Percentiles rank a stretch among this genome's conserved stretches.
Conservation (phyloP, 495 filamentous ascomycete genomes). For the Polyplosphaeria fusca region DNA sequence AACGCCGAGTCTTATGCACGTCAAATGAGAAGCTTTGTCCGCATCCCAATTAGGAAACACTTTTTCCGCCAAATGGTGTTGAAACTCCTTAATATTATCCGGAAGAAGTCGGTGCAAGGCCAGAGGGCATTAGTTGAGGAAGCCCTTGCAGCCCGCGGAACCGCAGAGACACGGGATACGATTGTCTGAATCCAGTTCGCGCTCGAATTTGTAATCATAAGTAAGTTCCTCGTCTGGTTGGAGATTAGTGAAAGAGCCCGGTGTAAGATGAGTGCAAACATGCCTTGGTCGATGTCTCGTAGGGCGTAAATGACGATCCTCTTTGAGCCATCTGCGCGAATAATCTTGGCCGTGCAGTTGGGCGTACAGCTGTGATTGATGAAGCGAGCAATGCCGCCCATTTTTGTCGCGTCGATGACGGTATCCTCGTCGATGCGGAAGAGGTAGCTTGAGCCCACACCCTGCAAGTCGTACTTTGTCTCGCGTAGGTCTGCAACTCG, state of each 20-base stretch:
- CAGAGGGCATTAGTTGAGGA: conserved; percentile 73
- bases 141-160: conserved; percentile 93
- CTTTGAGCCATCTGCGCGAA: conserved; percentile 98
- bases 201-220: conserved; percentile 99
- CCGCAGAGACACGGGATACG: conserved; percentile 97
- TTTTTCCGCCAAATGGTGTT: background rate
- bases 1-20: background rate
- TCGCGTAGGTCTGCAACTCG: conserved; percentile 95
- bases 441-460: conserved; percentile 94
- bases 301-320: conserved; percentile 98
- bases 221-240: conserved; percentile 95
- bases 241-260: too few relatives aligned
- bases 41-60: background rate
- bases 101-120: too few relatives aligned
- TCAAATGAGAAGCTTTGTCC: background rate
- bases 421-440: conserved; percentile 98
- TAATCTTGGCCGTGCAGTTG: conserved; percentile 99
- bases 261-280: too few relatives aligned
- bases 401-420: conserved; percentile 96
- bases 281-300: conserved; percentile 90
- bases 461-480: conserved; percentile 85
- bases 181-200: conserved; percentile 89
- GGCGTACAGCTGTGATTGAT: conserved; percentile 99
- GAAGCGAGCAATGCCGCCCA: conserved; percentile 94
- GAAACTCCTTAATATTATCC: too few relatives aligned